Conservation (phyloP, 352 stramenopile species). For the Phytophthora constricta region DNA sequence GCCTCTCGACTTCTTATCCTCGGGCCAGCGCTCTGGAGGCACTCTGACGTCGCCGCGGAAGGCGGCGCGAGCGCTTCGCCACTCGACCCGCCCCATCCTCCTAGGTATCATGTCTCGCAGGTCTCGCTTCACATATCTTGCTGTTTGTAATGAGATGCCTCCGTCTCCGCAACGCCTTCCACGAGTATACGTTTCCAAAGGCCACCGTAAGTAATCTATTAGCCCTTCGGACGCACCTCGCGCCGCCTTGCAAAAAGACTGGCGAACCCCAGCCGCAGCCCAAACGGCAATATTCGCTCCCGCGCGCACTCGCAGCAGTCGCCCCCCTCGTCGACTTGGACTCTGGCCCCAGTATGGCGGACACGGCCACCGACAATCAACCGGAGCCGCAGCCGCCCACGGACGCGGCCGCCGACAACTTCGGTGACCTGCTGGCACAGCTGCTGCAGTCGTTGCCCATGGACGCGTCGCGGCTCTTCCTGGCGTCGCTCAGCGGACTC, state of each 20-base stretch:
- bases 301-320: background rate
- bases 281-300: slow-evolving; percentile 43
- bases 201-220: background rate
- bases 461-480: slow-evolving; percentile 75
- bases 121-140: background rate
- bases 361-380: slow-evolving; percentile 39
- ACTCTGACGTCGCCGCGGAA: slow-evolving; percentile 20
- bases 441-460: slow-evolving; percentile 74
- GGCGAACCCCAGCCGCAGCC: slow-evolving; percentile 13
- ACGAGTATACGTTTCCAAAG: background rate
- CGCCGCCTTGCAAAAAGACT: too few species aligned
- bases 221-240: slow-evolving; percentile 3
- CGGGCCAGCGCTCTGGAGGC: slow-evolving; percentile 15
- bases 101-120: background rate
- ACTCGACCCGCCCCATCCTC: background rate
- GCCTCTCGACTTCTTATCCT: slow-evolving; percentile 35
- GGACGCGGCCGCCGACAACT: slow-evolving; percentile 41
- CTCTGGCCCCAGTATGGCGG: slow-evolving; percentile 24
- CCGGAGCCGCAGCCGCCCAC: slow-evolving; percentile 41
- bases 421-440: slow-evolving; percentile 80
- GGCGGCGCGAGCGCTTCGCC: slow-evolving; percentile 1
- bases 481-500: slow-evolving; percentile 77
- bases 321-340: background rate
- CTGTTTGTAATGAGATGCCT: background rate
- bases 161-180: background rate